These are phyloP conservation scores for Besnoitia besnoiti DNA, from an alignment of 169 alveolate species.

Conservation along the genomic window DNA sequence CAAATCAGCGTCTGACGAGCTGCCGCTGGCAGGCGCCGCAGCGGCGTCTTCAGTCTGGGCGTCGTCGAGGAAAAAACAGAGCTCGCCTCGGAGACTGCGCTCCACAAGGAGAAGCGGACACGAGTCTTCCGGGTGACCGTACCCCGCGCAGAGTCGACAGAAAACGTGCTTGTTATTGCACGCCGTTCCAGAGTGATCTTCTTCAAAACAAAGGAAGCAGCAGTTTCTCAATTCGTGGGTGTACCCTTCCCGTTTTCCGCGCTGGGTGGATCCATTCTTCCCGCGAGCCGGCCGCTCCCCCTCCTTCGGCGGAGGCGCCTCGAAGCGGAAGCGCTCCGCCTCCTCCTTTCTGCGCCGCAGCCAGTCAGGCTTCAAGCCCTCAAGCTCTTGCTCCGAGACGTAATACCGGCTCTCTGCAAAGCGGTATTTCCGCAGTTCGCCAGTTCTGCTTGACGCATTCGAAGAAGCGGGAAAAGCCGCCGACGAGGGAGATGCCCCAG, in stretches of 20 bases:
- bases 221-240: background rate
- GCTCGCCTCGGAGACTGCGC: background rate
- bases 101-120: background rate
- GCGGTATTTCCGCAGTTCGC: background rate
- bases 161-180: background rate
- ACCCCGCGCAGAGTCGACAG: conserved; percentile 3
- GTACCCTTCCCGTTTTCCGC: background rate
- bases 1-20: background rate
- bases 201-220: background rate
- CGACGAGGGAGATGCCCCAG: background rate
- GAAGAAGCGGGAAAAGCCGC: background rate
- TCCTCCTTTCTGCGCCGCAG: background rate
- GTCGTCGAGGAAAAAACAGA: background rate
- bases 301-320: background rate
- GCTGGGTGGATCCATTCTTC: background rate
- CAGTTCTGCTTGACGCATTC: too few species aligned
- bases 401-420: background rate
- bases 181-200: background rate
- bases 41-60: background rate
- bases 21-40: too few species aligned
- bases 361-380: background rate
- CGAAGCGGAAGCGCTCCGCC: background rate
- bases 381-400: background rate
- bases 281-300: background rate
- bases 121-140: background rate